Percentiles rank a stretch among this genome's conserved stretches.
These are phyloP conservation scores for Ganoderma leucocontextum DNA, from an alignment of 1,284 basidiomycete genomes.

Conservation along the genomic window DNA sequence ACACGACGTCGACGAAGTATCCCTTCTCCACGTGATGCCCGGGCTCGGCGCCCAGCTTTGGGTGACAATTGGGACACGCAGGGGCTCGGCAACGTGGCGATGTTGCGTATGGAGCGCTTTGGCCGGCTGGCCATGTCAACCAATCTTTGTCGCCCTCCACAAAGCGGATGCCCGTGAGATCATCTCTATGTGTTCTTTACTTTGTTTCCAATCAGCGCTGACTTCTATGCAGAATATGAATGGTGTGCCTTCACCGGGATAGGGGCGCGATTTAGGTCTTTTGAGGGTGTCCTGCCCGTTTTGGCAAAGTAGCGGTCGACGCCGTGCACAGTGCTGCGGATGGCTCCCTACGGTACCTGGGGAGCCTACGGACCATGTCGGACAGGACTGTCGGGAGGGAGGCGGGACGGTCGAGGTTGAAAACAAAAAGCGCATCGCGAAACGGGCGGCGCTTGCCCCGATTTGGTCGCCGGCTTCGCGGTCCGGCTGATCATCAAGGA, in stretches of 20 bases:
- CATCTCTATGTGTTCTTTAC: neutral
- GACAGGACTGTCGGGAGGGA: neutral
- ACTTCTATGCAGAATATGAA: neutral
- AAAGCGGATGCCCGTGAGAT: neutral
- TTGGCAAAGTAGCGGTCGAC: neutral
- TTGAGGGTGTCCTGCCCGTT: neutral
- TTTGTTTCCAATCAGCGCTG: neutral
- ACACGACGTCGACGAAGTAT: neutral
- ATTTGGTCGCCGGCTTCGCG: no score
- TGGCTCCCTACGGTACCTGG: neutral
- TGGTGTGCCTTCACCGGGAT: neutral
- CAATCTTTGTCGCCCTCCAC: neutral
- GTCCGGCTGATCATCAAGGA: no score
- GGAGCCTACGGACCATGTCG: neutral
- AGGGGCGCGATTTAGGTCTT: neutral
- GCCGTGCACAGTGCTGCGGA: neutral
- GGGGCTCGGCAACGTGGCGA: neutral
- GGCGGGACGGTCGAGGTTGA: no score
- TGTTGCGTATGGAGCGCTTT: neutral
- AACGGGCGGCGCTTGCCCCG: no score
- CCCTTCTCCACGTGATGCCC: neutral
- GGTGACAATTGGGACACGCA: neutral
- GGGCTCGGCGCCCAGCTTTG: neutral
- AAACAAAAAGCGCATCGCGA: no score
- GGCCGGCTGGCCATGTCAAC: neutral